These are phyloP conservation scores for Miamiensis avidus DNA, from an alignment of 169 alveolate genomes.

Conservation along the genomic window DNA sequence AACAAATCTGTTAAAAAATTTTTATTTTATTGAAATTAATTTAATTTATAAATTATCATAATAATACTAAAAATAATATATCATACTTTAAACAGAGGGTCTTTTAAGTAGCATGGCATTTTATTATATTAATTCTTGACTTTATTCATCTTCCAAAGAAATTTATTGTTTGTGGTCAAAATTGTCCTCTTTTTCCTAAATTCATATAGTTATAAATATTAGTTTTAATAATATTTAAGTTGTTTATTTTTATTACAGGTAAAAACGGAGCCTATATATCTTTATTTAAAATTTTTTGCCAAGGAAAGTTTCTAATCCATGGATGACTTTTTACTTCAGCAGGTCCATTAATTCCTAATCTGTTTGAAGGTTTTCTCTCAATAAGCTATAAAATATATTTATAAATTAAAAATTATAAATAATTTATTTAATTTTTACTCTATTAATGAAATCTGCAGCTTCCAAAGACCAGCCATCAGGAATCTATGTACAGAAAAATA, in stretches of 20 bases:
- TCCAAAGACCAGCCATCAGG: slow-evolving; percentile 83
- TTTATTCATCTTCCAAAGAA: slow-evolving; percentile 44
- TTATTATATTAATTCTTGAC: slow-evolving; percentile 24
- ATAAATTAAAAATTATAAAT: background rate
- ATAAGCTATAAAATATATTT: slow-evolving; percentile 30
- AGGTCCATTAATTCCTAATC: slow-evolving; percentile 73
- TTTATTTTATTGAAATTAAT: no score
- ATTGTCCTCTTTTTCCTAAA: slow-evolving; percentile 40
- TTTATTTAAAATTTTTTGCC: slow-evolving; percentile 53
- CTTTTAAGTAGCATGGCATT: slow-evolving; percentile 35
- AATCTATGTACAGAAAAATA: background rate
- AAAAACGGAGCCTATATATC: slow-evolving; percentile 42
- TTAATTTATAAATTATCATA: no score
- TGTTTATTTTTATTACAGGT: slow-evolving; percentile 42
- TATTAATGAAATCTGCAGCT: slow-evolving; percentile 81
- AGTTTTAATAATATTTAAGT: background rate
- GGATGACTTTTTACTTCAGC: slow-evolving; percentile 70
- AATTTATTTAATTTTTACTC: slow-evolving; percentile 20
- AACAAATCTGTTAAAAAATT: background rate
- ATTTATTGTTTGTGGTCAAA: slow-evolving; percentile 34
- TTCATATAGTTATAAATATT: slow-evolving; percentile 11
- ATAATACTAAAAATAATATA: background rate
- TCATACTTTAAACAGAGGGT: slow-evolving; percentile 34
- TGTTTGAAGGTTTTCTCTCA: slow-evolving; percentile 69
- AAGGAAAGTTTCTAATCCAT: slow-evolving; percentile 70